Evolutionary conservation across 1,284 basidiomycete species (phyloP).

Genomic region (Pisolithus thermaeus): DNA sequence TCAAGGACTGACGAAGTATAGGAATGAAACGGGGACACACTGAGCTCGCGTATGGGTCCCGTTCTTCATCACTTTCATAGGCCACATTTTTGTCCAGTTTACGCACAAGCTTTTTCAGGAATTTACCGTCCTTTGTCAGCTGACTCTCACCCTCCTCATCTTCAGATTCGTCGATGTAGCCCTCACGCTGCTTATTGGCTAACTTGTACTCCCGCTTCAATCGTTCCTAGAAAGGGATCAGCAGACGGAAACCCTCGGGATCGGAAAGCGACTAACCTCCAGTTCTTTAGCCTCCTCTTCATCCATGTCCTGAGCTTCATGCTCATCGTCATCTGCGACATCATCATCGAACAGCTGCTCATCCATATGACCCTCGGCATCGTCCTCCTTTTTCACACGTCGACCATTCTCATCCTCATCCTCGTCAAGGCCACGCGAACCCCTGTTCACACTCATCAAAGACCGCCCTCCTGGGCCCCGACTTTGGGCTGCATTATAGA

Average conservation of each 20-base stretch:
- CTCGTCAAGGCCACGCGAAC: constrained; percentile 66
- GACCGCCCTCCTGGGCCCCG: constrained; percentile 59
- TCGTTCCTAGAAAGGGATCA: constrained; percentile 53
- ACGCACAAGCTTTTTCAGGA: constrained; percentile 72
- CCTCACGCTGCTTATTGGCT: constrained; percentile 69
- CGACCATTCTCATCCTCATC: constrained; percentile 44
- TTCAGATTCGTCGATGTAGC: constrained; percentile 63
- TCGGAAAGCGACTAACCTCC: constrained; percentile 47
- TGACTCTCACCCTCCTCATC: constrained; percentile 58
- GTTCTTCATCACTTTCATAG: constrained; percentile 78
- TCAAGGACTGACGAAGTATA: constrained; percentile 8
- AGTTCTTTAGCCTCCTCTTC: constrained; percentile 83
- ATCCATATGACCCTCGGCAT: constrained; percentile 70
- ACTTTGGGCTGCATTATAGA: constrained; percentile 47
- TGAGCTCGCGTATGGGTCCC: constrained; percentile 75
- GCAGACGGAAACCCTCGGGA: neutral
- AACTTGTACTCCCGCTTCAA: constrained; percentile 76
- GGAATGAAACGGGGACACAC: constrained; percentile 36
- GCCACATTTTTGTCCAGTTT: constrained; percentile 68
- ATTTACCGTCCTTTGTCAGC: constrained; percentile 65
- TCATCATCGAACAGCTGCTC: constrained; percentile 82
- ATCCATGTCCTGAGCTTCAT: constrained; percentile 61
- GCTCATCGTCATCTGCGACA: constrained; percentile 84
- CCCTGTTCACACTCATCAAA: constrained; percentile 57
- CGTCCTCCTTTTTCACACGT: constrained; percentile 48